These are phyloP conservation scores for Pholiota molesta DNA, from an alignment of 768 basidiomycete genomes.

Conservation along the genomic window DNA sequence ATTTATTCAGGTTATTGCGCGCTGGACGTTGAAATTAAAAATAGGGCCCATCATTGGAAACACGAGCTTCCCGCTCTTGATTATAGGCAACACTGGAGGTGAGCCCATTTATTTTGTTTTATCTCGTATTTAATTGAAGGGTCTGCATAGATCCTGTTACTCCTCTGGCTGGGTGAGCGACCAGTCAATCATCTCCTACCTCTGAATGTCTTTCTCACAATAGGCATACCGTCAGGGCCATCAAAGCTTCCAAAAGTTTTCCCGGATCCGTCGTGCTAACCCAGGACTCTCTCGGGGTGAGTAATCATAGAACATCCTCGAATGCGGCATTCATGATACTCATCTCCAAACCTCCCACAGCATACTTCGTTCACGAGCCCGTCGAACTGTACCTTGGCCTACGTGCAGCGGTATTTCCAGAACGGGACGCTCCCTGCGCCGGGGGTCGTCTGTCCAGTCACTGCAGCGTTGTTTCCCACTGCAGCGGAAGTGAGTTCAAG, in stretches of 20 bases:
- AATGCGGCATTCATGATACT: constrained; percentile 14
- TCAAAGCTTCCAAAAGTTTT: constrained; percentile 11
- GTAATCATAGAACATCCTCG: not conserved
- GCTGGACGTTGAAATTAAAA: not conserved
- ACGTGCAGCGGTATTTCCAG: constrained; percentile 20
- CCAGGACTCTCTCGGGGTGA: constrained; percentile 19
- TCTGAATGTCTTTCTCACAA: not conserved
- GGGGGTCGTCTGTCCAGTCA: not conserved
- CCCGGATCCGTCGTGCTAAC: constrained; percentile 20
- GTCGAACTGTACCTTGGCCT: constrained; percentile 26
- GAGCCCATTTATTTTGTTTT: not conserved
- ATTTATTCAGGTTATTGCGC: no score
- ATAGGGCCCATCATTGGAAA: not conserved
- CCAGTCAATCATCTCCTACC: not conserved
- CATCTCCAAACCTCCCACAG: not conserved
- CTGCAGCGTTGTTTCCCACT: not conserved
- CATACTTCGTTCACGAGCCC: constrained; percentile 18
- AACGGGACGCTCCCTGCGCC: constrained; percentile 16
- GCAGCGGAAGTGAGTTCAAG: no score
- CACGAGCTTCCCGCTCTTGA: not conserved
- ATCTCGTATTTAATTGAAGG: not conserved
- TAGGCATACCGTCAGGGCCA: not conserved
- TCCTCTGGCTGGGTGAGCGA: not conserved
- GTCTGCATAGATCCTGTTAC: not conserved
- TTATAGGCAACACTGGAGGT: not conserved